Evolutionary conservation across 1,284 basidiomycete genomes (phyloP).

Genomic region (Apiotrichum akiyoshidainum): DNA sequence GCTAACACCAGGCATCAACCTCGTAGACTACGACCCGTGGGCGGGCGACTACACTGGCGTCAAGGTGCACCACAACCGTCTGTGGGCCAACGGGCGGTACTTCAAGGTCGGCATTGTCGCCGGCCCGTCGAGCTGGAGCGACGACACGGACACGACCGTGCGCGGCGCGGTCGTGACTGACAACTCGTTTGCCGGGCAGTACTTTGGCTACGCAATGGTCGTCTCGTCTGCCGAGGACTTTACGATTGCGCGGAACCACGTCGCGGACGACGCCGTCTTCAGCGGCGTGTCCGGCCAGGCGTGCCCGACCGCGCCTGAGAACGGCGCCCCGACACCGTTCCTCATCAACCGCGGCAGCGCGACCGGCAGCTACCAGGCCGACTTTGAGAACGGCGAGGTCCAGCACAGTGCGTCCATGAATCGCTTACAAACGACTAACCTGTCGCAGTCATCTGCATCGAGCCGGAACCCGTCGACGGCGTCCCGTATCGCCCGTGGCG

Average conservation of each 20-base stretch:
- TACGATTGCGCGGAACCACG: slow-evolving; percentile 42
- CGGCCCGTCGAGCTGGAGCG: slow-evolving; percentile 50
- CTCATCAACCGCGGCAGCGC: slow-evolving; percentile 48
- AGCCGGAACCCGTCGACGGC: slow-evolving; percentile 39
- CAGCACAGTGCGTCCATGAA: slow-evolving; percentile 48
- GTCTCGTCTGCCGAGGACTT: slow-evolving; percentile 48
- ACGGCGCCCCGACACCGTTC: slow-evolving; percentile 46
- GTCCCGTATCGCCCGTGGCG: slow-evolving; percentile 45
- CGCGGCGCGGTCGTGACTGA: slow-evolving; percentile 44
- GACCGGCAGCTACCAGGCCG: slow-evolving; percentile 44
- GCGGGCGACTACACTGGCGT: slow-evolving; percentile 48
- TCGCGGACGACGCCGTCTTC: slow-evolving; percentile 35
- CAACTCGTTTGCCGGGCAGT: slow-evolving; percentile 43
- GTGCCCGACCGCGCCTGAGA: slow-evolving; percentile 49
- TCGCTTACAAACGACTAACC: neutral
- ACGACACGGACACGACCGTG: slow-evolving; percentile 49
- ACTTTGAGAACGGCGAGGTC: slow-evolving; percentile 52
- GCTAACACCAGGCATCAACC: slow-evolving; percentile 41
- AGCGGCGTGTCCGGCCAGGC: slow-evolving; percentile 39
- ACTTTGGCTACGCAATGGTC: slow-evolving; percentile 51
- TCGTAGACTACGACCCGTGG: slow-evolving; percentile 52
- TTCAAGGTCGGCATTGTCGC: slow-evolving; percentile 51
- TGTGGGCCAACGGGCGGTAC: slow-evolving; percentile 46
- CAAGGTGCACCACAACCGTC: slow-evolving; percentile 45
- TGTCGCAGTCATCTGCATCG: slow-evolving; percentile 48